A percentile compares a stretch with the other conserved stretches of the same genome.
Evolutionary conservation across 805 yeast species (phyloP).

Genomic region (Pichia cabralensis): DNA sequence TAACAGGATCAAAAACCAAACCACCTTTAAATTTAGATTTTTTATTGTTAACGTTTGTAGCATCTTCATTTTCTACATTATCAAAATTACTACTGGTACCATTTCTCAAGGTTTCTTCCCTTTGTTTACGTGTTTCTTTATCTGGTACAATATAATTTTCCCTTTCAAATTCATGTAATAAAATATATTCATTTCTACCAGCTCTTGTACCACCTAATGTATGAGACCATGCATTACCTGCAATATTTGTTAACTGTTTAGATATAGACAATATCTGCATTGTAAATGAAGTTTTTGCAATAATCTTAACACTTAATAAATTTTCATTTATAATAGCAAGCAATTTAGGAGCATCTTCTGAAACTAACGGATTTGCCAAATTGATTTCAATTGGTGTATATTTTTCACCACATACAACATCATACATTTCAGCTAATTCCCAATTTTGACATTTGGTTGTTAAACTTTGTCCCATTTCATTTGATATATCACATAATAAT

Average conservation of each 20-base stretch:
- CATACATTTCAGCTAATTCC: conserved; percentile 89
- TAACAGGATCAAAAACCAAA: conserved; percentile 92
- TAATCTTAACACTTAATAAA: conserved; percentile 51
- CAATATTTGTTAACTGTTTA: conserved; percentile 82
- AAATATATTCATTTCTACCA: conserved; percentile 87
- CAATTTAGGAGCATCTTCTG: conserved; percentile 57
- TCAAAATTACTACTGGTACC: conserved; percentile 11
- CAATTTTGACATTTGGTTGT: conserved; percentile 89
- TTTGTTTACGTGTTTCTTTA: conserved; percentile 28
- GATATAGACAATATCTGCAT: conserved; percentile 83
- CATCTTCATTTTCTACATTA: conserved; percentile 34
- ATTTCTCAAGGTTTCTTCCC: conserved; percentile 8
- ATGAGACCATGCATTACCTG: conserved; percentile 96
- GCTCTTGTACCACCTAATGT: conserved; percentile 93
- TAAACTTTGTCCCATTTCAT: conserved; percentile 89
- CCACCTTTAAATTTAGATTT: conserved; percentile 33
- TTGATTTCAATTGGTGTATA: conserved; percentile 62
- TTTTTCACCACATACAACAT: conserved; percentile 59
- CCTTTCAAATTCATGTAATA: conserved; percentile 81
- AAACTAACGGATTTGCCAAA: conserved; percentile 53
- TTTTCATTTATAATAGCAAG: conserved; percentile 65
- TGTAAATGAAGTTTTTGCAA: conserved; percentile 71
- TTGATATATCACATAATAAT: conserved; percentile 82
- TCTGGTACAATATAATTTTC: conserved; percentile 84
- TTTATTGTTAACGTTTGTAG: conserved; percentile 32